Conservation (phyloP, 768 basidiomycete species). For the Lentinula boryana region DNA sequence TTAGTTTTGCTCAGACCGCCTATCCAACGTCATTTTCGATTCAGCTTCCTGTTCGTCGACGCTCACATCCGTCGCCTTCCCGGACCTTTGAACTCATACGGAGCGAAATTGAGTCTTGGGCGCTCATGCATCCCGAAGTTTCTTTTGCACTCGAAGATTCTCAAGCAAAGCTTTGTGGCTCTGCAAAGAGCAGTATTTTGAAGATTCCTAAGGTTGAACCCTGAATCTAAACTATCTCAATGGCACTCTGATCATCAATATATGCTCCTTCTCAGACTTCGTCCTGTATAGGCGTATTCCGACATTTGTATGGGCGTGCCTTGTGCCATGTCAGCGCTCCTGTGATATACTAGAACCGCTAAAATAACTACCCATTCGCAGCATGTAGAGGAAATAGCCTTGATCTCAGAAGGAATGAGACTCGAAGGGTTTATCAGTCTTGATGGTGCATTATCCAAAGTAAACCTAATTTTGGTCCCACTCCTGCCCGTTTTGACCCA, state of each 20-base stretch:
- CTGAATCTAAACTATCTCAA: background rate
- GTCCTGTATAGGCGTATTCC: slow-evolving; percentile 63
- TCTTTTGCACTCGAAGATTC: slow-evolving; percentile 63
- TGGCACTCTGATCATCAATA: background rate
- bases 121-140: slow-evolving; percentile 67
- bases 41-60: slow-evolving; percentile 78
- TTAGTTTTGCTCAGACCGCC: slow-evolving; percentile 1
- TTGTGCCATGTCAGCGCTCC: slow-evolving; percentile 52
- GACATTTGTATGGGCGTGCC: slow-evolving; percentile 67
- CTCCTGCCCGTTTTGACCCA: background rate
- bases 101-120: slow-evolving; percentile 66
- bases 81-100: slow-evolving; percentile 64
- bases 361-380: slow-evolving; percentile 20
- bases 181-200: slow-evolving; percentile 40
- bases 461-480: slow-evolving; percentile 14
- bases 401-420: slow-evolving; percentile 40
- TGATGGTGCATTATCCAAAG: slow-evolving; percentile 70
- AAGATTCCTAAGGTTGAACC: slow-evolving; percentile 60
- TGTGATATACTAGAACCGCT: background rate
- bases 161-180: slow-evolving; percentile 27
- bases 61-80: slow-evolving; percentile 54
- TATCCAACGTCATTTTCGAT: slow-evolving; percentile 5
- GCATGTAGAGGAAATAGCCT: slow-evolving; percentile 64
- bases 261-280: slow-evolving; percentile 40
- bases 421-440: slow-evolving; percentile 84